Conservation (phyloP, 139 green algal species). For the Astrephomene gubernaculifera region DNA sequence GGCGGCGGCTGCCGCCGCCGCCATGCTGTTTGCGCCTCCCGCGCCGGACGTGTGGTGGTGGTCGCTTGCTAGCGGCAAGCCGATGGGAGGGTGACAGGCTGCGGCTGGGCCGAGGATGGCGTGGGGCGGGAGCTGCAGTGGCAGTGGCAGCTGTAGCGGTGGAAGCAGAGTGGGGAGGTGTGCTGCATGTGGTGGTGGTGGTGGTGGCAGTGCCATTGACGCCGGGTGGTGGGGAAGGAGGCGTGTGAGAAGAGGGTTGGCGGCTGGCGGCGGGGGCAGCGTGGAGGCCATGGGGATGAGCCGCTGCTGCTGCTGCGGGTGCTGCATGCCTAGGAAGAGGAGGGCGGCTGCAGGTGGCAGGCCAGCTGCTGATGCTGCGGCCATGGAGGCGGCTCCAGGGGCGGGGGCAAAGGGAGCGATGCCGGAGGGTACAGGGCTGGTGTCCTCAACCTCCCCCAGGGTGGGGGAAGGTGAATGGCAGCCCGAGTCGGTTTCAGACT, state of each 20-base stretch:
- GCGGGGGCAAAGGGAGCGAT: background rate
- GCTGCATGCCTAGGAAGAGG: constrained; percentile 13
- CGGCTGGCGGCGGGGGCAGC: too few relatives aligned
- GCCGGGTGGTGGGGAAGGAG: too few relatives aligned
- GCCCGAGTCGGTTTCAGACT: too few relatives aligned
- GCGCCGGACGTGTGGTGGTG: too few relatives aligned
- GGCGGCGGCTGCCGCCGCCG: too few relatives aligned
- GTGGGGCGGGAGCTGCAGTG: background rate
- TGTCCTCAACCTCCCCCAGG: background rate
- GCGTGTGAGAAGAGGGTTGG: too few relatives aligned
- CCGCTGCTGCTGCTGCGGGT: constrained; percentile 21
- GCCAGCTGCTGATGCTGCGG: background rate
- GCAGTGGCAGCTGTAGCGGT: constrained; percentile 1
- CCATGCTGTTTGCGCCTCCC: too few relatives aligned
- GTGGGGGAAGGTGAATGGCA: background rate
- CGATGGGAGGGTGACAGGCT: too few relatives aligned
- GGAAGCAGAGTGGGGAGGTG: too few relatives aligned
- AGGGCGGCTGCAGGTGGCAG: background rate
- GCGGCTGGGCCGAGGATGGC: background rate
- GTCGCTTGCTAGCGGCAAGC: too few relatives aligned
- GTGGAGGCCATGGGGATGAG: background rate
- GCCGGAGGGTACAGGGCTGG: background rate
- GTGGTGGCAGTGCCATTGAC: too few relatives aligned
- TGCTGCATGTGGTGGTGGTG: background rate
- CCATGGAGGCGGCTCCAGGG: background rate